Base-by-base conservation (phyloP, 768 basidiomycete genomes). In the Lepiota brunneoincarnata region DNA sequence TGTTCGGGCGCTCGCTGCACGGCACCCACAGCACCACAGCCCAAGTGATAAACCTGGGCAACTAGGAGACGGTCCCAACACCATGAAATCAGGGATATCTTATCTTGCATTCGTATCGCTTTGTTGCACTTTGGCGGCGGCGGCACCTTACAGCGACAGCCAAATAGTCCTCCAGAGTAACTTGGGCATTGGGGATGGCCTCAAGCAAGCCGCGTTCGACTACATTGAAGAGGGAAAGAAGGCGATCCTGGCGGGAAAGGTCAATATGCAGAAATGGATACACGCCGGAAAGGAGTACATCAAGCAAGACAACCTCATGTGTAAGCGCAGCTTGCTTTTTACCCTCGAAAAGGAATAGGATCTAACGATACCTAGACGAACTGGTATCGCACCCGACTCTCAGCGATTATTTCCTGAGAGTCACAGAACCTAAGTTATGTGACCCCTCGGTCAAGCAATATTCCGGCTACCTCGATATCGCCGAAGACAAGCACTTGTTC, bases 381-480 rank as follows among this genome's bases (percentile, higher is more conserved):
- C 75, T 86, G 17, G 74, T 88, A 17, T 77, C 76, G 3, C 83
- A 83, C 57, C 69, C 80, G 9, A 69, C 73, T 14, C 77, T 84
- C 36, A 59, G 69, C 45, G 56, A 69, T 11, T 76, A 89, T 66
- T 72, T 78, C 54, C 73, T 91, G 14, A 75, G 88, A 56, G 62
- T 90, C 11, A 83, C 81, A 0, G 78, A 84, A 59, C 87, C 92
- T 9, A 75, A 78, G 28, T 70, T 95, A 5, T 95, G 93, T 60
- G 93, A 96, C 59, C 66, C 86, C 0, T 69, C 78, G n/a, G 90
- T 93, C 37, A 80, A 89, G 67, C 87, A 90, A 63, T 82, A 87
- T 58, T 88, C 87, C 31, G 91, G 91, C 24, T 94, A 93, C 67
- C 77, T 95, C 28, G 91, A 93, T 64, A 80, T 91, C 51, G 81